A percentile compares a stretch with the other conserved stretches of the same genome.
These are phyloP conservation scores for Saccharomycopsis oosterbeekiorum DNA, from an alignment of 805 yeast species.

Conservation along the genomic window DNA sequence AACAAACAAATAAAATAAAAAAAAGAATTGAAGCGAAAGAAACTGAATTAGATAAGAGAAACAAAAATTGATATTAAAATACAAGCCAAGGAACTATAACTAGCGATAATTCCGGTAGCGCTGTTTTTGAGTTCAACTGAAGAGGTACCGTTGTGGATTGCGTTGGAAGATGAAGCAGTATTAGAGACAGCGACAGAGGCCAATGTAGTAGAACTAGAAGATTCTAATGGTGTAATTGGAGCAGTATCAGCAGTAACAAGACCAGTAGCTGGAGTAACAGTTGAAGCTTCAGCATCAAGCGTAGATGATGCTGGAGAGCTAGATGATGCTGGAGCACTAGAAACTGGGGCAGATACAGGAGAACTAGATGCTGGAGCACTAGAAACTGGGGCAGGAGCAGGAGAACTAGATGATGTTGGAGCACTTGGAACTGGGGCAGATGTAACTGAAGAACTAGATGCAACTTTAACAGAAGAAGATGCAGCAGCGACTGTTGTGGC, in stretches of 20 bases:
- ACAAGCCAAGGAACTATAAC: background rate
- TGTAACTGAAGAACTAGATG: constrained; percentile 2
- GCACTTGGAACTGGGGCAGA: constrained; percentile 1
- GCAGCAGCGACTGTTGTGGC: constrained; percentile 6
- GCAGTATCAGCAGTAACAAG: background rate
- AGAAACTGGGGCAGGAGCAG: constrained; percentile 7
- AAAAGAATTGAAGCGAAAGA: background rate
- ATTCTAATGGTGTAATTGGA: background rate
- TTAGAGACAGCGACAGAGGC: background rate
- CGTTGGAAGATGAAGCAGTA: constrained; percentile 2
- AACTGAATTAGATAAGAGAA: background rate
- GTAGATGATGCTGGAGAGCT: background rate
- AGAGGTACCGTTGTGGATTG: background rate
- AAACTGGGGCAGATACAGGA: background rate
- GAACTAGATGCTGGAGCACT: background rate
- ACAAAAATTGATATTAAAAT: background rate
- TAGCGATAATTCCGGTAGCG: background rate
- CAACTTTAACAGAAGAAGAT: constrained; percentile 18
- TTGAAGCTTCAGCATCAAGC: background rate
- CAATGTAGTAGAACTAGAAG: background rate
- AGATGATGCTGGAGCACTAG: background rate
- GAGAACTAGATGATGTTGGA: constrained; percentile 16
- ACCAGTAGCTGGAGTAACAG: too few relatives aligned
- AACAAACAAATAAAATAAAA: background rate
- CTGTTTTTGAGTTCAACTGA: background rate